A percentile compares a stretch with the other conserved stretches of the same genome.
phyloP scores from a whole-genome alignment of 202 grass and related monocot genomes.

The Carex sylvatica region DNA sequence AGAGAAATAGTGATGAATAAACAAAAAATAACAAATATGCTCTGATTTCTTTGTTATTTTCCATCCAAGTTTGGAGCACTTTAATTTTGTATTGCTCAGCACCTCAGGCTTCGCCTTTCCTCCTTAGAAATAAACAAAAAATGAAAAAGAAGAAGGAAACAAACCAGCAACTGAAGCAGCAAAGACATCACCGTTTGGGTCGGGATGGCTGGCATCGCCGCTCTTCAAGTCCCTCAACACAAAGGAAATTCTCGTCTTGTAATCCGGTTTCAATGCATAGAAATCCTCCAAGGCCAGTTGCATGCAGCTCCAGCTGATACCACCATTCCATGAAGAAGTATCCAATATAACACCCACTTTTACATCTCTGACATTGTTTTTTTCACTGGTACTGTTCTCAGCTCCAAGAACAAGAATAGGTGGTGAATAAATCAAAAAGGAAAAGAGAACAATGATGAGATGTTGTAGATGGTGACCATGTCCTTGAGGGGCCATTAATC shows the following conservation, averaged over 20 bases:
- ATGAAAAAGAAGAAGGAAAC: not conserved
- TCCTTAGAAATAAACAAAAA: not conserved
- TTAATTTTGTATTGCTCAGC: no score
- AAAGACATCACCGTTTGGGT: constrained; percentile 23
- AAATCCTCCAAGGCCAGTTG: constrained; percentile 60
- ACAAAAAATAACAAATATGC: not conserved
- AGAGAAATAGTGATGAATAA: not conserved
- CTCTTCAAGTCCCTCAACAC: constrained; percentile 38
- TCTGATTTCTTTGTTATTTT: not conserved
- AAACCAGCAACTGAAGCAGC: constrained; percentile 45
- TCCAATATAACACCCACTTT: constrained; percentile 75
- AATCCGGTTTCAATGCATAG: constrained; percentile 28
- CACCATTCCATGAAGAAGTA: constrained; percentile 40
- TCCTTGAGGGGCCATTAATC: not conserved
- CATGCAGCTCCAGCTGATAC: constrained; percentile 58
- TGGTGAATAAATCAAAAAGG: not conserved
- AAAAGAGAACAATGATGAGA: not conserved
- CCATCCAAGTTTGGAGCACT: not conserved
- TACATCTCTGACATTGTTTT: constrained; percentile 15
- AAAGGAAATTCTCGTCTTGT: constrained; percentile 35
- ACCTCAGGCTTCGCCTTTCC: no score
- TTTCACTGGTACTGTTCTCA: not conserved
- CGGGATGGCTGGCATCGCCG: not conserved
- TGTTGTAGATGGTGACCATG: not conserved
- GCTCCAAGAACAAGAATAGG: not conserved